A percentile compares a stretch with the other conserved stretches of the same genome.
phyloP scores from a whole-genome alignment of 2,329 filamentous ascomycete genomes.

The Fusarium keratoplasticum region DNA sequence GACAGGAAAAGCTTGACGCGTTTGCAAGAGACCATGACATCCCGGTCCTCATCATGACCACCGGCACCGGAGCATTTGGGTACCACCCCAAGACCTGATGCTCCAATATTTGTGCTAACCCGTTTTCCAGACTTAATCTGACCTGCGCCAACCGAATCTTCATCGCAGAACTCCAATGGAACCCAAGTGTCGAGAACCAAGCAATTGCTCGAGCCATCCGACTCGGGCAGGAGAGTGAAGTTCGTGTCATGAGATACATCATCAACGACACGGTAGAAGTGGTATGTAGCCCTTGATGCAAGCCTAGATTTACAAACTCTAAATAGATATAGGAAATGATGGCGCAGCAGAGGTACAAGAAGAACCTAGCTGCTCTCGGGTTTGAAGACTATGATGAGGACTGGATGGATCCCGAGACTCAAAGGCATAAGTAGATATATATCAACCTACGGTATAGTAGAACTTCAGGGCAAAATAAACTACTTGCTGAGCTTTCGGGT shows the following conservation, averaged over 20 bases:
- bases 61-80: slow-evolving; percentile 64
- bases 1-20: slow-evolving; percentile 52
- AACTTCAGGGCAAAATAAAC: too few species aligned
- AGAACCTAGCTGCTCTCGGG: neutral
- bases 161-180: slow-evolving; percentile 67
- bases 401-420: too few species aligned
- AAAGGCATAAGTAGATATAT: too few species aligned
- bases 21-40: slow-evolving; percentile 48
- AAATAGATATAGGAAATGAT: neutral
- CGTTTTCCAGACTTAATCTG: slow-evolving; percentile 56
- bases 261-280: slow-evolving; percentile 57
- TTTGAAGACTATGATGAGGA: neutral
- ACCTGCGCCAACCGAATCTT: slow-evolving; percentile 60
- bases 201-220: slow-evolving; percentile 62
- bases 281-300: slow-evolving; percentile 39
- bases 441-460: too few species aligned
- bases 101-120: neutral
- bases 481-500: too few species aligned
- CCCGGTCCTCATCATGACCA: slow-evolving; percentile 63
- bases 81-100: slow-evolving; percentile 21
- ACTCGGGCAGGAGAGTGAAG: slow-evolving; percentile 57
- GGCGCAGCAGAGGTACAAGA: neutral
- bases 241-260: slow-evolving; percentile 59
- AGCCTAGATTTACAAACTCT: neutral
- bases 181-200: slow-evolving; percentile 63